Evolutionary conservation across 306 rosid species (phyloP), one percentile per base, ranked within the genome.

Genomic region (Quercus parvula): DNA sequence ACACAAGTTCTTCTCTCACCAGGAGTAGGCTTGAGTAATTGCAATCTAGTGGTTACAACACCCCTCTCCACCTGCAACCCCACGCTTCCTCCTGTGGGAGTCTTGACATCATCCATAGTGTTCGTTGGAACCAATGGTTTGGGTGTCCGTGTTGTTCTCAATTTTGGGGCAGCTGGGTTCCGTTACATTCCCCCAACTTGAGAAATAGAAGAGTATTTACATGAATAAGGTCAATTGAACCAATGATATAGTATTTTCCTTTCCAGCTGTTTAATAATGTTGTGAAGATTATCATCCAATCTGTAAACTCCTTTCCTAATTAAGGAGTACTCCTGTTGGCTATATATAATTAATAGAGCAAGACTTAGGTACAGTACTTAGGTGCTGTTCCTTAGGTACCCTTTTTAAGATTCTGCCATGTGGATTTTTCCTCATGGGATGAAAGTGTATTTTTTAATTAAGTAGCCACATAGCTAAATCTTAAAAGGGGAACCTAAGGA

Each of bases 61-160:
- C 91, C 88, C 0, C 75, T 85, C 66, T 71, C 84, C 5, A 15
- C 0, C 73, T 87, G 91, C 82, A 75, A 24, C 24, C 24, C 24
- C 44, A 70, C 7, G 25, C 71, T 84, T 5, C 82, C 90, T 5
- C 19, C 85, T 0, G 41, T 12, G 6, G 86, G 83, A 7, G 24
- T 4, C 20, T 74, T 84, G 19, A 1, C 57, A 27, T 85, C 91
- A 0, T 0, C 35, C 2, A 11, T 85, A 71, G 17, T 11, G 28
- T 15, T 55, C 4, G 5, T 61, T 4, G 82, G 85, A 51, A 71
- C 0, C 66, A 75, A 20, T 4, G 0, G 75, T 19, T 1, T 24
- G 3, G 85, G 88, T 8, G 11, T 67, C 64, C 64, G 80, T 7
- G 15, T 4, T 31, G 30, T 80, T 55, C 0, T 9, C 80, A 75